These are phyloP conservation scores for Pyrus communis DNA, from an alignment of 306 rosid species.

Conservation along the genomic window DNA sequence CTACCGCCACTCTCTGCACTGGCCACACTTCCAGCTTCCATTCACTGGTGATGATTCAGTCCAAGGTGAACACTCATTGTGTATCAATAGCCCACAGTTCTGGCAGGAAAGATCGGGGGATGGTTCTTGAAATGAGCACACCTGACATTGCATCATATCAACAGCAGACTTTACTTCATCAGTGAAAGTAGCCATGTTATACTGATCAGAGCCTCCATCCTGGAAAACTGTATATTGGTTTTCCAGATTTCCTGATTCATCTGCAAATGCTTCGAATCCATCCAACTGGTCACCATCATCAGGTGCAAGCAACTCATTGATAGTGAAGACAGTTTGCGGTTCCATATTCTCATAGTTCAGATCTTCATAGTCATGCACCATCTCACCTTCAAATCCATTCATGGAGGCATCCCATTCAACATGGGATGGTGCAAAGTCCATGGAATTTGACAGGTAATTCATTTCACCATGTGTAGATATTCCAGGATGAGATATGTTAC, in stretches of 20 bases:
- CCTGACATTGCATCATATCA: conserved; percentile 25
- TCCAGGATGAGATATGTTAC: conserved; percentile 25
- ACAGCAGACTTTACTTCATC: conserved; percentile 23
- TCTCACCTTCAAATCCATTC: conserved; percentile 23
- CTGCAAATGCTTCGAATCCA: conserved; percentile 43
- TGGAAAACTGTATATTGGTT: conserved; percentile 15
- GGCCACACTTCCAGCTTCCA: conserved; percentile 62
- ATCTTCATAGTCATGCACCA: conserved; percentile 35
- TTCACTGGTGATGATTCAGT: conserved; percentile 28
- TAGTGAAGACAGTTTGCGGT: conserved; percentile 72
- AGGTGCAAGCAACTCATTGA: conserved; percentile 60
- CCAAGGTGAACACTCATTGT: conserved; percentile 66
- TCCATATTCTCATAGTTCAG: conserved; percentile 44
- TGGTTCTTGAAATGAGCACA: conserved; percentile 52
- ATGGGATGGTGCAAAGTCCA: conserved; percentile 19
- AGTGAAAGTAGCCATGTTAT: conserved; percentile 14
- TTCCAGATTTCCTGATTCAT: conserved; percentile 35
- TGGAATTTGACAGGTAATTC: conserved; percentile 20
- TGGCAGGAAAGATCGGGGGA: conserved; percentile 67
- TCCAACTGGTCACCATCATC: conserved; percentile 38
- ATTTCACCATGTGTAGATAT: conserved; percentile 23
- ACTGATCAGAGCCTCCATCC: conserved; percentile 25
- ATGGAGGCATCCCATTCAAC: conserved; percentile 42
- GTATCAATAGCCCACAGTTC: conserved; percentile 59
- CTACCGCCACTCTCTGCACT: conserved; percentile 75